Conservation (phyloP, 345 rosid genomes). For the Adansonia digitata region DNA sequence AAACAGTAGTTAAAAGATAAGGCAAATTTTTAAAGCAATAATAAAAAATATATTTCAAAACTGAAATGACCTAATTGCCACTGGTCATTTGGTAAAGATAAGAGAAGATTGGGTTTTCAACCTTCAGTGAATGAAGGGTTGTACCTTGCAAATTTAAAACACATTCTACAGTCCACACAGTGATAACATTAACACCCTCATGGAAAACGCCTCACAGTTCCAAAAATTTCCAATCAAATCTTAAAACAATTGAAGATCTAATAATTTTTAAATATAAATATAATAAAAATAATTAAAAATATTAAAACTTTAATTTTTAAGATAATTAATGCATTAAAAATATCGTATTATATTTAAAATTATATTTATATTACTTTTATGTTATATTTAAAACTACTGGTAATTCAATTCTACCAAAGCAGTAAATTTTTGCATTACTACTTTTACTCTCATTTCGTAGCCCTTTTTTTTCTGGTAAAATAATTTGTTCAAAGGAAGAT, state of each 20-base stretch:
- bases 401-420: too few species aligned
- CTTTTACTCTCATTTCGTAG: too few species aligned
- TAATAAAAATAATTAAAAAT: too few species aligned
- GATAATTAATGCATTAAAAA: too few species aligned
- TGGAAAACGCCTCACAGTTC: neutral
- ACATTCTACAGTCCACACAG: neutral
- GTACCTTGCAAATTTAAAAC: slow-evolving; percentile 3
- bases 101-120: neutral
- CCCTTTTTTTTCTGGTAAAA: too few species aligned
- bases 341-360: too few species aligned
- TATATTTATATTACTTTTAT: too few species aligned
- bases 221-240: neutral
- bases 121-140: slow-evolving; percentile 6
- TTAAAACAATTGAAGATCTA: neutral
- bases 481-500: too few species aligned
- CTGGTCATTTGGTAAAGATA: slow-evolving; percentile 24
- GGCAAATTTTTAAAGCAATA: neutral
- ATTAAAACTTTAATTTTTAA: too few species aligned
- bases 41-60: neutral
- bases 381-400: too few species aligned
- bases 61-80: slow-evolving; percentile 50
- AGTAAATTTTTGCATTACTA: too few species aligned
- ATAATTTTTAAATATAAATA: too few species aligned
- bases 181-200: neutral
- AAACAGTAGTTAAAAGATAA: neutral